phyloP scores from a whole-genome alignment of 2,329 filamentous ascomycete genomes.

The Colletotrichum eremochloae region DNA sequence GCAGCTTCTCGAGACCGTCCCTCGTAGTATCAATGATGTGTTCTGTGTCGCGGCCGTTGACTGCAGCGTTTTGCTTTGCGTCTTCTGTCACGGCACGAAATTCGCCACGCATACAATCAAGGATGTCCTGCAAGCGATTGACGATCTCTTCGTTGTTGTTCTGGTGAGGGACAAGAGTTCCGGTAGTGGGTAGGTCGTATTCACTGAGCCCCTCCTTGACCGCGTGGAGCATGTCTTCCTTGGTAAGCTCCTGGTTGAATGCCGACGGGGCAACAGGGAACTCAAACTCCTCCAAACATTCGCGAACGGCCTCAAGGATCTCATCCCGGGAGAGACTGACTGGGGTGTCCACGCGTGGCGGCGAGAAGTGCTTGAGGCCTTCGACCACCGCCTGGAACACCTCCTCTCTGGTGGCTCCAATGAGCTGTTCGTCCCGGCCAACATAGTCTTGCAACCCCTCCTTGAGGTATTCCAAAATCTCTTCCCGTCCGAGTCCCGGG shows the following conservation, averaged over 20 bases:
- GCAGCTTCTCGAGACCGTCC: slow-evolving; percentile 86
- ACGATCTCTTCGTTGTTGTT: slow-evolving; percentile 64
- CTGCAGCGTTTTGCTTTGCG: slow-evolving; percentile 82
- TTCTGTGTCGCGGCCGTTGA: slow-evolving; percentile 85
- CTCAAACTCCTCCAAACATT: slow-evolving; percentile 89
- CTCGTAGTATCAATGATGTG: slow-evolving; percentile 90
- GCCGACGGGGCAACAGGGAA: slow-evolving; percentile 74
- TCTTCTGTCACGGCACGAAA: slow-evolving; percentile 72
- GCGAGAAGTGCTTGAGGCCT: slow-evolving; percentile 83
- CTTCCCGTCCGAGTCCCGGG: slow-evolving; percentile 89
- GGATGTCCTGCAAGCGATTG: slow-evolving; percentile 73
- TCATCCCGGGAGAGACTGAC: slow-evolving; percentile 82
- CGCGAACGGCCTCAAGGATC: slow-evolving; percentile 84
- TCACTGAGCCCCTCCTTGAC: slow-evolving; percentile 71
- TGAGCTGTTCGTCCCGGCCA: slow-evolving; percentile 63
- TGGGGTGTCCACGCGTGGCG: slow-evolving; percentile 79
- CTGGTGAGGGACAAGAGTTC: slow-evolving; percentile 57
- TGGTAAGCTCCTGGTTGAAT: slow-evolving; percentile 66
- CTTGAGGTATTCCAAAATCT: slow-evolving; percentile 87
- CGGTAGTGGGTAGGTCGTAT: slow-evolving; percentile 60
- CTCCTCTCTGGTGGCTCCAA: slow-evolving; percentile 82
- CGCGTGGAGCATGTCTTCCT: slow-evolving; percentile 74
- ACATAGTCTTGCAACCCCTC: slow-evolving; percentile 86
- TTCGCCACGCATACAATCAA: slow-evolving; percentile 70
- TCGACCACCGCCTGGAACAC: slow-evolving; percentile 89